A percentile compares a stretch with the other conserved stretches of the same genome.
phyloP scores from a whole-genome alignment of 805 yeast genomes.

The Lipomyces sp. region DNA sequence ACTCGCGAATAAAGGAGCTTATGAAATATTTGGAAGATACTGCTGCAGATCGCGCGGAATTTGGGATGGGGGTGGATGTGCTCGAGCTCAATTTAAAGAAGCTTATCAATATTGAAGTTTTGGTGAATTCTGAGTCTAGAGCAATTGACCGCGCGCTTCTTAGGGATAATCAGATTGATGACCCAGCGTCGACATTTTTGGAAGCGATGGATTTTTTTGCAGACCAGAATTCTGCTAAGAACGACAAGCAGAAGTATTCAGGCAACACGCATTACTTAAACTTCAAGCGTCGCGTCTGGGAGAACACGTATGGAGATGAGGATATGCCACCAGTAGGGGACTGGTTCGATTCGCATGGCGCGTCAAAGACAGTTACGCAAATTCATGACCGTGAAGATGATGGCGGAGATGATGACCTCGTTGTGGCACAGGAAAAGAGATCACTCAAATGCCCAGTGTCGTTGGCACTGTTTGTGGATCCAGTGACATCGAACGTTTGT shows the following conservation, averaged over 20 bases:
- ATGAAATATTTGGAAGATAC: constrained; percentile 2
- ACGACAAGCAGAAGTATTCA: constrained; percentile 22
- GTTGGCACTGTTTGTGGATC: constrained; percentile 39
- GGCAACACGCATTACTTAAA: constrained; percentile 7
- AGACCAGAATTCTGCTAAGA: background rate
- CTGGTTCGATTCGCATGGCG: constrained; percentile 25
- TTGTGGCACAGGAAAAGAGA: constrained; percentile 37
- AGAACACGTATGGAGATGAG: constrained; percentile 26
- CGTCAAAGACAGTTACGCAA: background rate
- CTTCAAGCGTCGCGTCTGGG: constrained; percentile 25
- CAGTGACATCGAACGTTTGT: constrained; percentile 43
- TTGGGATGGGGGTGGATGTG: constrained; percentile 7
- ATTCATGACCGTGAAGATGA: constrained; percentile 16
- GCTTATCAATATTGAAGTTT: constrained; percentile 8
- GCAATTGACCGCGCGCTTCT: background rate
- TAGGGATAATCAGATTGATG: constrained; percentile 8
- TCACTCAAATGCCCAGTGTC: constrained; percentile 45
- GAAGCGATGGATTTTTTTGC: background rate
- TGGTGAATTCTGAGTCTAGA: background rate
- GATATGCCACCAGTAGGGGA: constrained; percentile 21
- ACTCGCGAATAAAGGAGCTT: background rate
- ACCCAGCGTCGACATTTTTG: constrained; percentile 11
- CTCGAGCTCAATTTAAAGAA: constrained; percentile 6
- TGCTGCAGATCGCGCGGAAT: constrained; percentile 10
- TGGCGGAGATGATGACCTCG: constrained; percentile 42